phyloP scores from a whole-genome alignment of 306 rosid genomes.

The Cucurbita argyrosperma region DNA sequence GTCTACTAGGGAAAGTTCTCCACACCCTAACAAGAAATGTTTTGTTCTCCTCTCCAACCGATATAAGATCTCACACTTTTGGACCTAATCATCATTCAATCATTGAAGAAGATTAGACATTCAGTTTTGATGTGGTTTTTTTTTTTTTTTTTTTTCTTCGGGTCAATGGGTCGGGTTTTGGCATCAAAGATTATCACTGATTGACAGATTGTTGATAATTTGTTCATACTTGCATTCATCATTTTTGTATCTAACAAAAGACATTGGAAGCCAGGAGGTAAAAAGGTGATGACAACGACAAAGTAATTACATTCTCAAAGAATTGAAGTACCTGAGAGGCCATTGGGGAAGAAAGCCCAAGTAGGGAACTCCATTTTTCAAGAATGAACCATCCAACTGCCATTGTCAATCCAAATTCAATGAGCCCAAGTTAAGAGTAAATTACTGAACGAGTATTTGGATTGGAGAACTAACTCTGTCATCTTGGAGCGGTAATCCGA shows the following conservation, averaged over 20 bases:
- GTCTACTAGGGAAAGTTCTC: too few species aligned
- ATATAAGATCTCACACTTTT: constrained; percentile 4
- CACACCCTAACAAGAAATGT: too few species aligned
- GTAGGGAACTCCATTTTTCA: constrained; percentile 44
- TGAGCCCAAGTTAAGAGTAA: neutral
- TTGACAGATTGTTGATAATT: neutral
- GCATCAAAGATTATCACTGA: neutral
- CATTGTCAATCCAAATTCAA: constrained; percentile 8
- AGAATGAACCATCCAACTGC: constrained; percentile 82
- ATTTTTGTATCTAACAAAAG: neutral
- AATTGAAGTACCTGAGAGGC: constrained; percentile 43
- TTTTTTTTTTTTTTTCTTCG: neutral
- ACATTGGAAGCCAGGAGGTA: neutral
- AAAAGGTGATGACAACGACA: neutral
- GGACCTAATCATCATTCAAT: constrained; percentile 41
- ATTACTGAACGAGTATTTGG: neutral
- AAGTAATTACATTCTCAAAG: neutral
- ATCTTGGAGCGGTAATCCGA: constrained; percentile 52
- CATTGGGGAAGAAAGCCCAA: constrained; percentile 86
- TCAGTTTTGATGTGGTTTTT: neutral
- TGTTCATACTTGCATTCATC: neutral
- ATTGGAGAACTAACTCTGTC: constrained; percentile 35
- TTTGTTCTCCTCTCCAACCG: too few species aligned
- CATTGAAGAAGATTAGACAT: neutral
- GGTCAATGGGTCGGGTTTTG: neutral